Evolutionary conservation across 371 early-diverging fungal species (phyloP).

Genomic region (Basidiobolus heterosporus): DNA sequence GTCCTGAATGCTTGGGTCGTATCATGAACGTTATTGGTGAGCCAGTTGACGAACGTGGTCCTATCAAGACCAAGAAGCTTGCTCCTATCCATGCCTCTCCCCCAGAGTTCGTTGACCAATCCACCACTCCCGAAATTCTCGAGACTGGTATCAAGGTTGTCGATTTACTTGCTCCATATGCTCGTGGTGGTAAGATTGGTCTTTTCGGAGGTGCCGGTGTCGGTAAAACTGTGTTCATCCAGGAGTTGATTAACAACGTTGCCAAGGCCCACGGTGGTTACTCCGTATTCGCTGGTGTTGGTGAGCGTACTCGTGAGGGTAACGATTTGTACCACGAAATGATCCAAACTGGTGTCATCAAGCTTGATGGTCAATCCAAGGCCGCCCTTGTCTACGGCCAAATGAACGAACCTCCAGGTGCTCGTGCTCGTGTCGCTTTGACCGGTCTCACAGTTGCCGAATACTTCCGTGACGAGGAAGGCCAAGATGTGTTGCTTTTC

Average conservation of each 20-base stretch:
- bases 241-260: conserved; percentile 95
- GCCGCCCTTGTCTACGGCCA: conserved; percentile 94
- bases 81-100: conserved; percentile 87
- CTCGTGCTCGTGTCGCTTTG: conserved; percentile 97
- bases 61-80: conserved; percentile 74
- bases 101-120: conserved; percentile 91
- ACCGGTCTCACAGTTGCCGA: conserved; percentile 96
- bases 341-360: conserved; percentile 87
- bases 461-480: conserved; percentile 98
- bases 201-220: conserved; percentile 98
- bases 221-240: conserved; percentile 96
- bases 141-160: conserved; percentile 98
- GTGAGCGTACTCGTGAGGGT: conserved; percentile 96
- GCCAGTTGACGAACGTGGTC: conserved; percentile 95
- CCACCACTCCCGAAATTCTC: conserved; percentile 87
- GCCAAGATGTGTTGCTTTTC: conserved; percentile 97
- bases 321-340: conserved; percentile 97
- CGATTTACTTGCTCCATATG: conserved; percentile 93
- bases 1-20: conserved; percentile 89
- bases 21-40: conserved; percentile 97
- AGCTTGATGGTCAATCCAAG: conserved; percentile 87
- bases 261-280: conserved; percentile 97
- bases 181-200: conserved; percentile 96
- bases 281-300: conserved; percentile 94
- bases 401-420: conserved; percentile 99